Conservation (phyloP, 495 filamentous ascomycete genomes). For the Aspergillus mulundensis region DNA sequence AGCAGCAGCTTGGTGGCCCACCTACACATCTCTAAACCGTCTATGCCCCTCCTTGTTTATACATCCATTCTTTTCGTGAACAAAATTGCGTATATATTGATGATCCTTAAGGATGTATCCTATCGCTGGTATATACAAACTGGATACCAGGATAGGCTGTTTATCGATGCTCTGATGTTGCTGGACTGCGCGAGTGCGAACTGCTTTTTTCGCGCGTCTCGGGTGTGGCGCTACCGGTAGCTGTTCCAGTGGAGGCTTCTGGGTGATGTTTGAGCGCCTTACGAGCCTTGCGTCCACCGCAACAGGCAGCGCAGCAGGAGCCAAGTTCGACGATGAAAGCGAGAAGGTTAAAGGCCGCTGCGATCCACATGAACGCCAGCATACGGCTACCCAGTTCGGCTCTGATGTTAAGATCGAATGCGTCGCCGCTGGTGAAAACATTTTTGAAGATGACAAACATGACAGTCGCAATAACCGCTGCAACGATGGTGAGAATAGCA, state of each 20-base stretch:
- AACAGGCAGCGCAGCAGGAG: conserved; percentile 59
- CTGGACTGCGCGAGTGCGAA: conserved; percentile 3
- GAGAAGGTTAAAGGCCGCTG: conserved; percentile 57
- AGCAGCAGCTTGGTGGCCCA: background rate
- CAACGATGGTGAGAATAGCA: conserved; percentile 63
- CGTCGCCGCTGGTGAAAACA: conserved; percentile 53
- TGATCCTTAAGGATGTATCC: conserved; percentile 1
- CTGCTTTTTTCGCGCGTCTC: conserved; percentile 20
- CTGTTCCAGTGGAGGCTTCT: background rate
- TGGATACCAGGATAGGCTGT: conserved; percentile 4
- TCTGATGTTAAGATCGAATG: conserved; percentile 68
- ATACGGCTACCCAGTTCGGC: conserved; percentile 67
- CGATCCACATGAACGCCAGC: conserved; percentile 90
- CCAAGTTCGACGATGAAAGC: conserved; percentile 68
- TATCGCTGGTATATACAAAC: conserved; percentile 7
- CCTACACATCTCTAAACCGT: background rate
- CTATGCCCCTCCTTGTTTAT: background rate
- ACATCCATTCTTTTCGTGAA: background rate
- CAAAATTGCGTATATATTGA: conserved; percentile 10
- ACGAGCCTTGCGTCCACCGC: conserved; percentile 39
- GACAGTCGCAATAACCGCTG: conserved; percentile 69
- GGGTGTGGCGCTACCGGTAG: conserved; percentile 1
- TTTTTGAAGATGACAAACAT: conserved; percentile 76
- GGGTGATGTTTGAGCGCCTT: conserved; percentile 29
- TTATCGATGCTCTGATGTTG: background rate